Conservation (phyloP, 192 early-diverging fungal species). For the Coemansia sp. region DNA sequence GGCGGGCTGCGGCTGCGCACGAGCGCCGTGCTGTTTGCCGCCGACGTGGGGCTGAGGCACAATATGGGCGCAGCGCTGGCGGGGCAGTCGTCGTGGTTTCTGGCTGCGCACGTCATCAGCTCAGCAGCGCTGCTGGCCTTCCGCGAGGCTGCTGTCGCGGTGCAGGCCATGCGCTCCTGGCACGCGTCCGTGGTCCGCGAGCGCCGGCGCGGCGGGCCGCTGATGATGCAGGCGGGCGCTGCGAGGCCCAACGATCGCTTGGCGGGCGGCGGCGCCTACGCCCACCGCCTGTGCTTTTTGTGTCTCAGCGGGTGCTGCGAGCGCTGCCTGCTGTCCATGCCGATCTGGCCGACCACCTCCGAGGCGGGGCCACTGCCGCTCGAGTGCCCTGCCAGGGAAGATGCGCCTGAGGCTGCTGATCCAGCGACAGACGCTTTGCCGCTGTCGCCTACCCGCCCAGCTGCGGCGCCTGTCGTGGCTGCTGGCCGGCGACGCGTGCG, state of each 20-base stretch:
- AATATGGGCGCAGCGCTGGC: slow-evolving; percentile 7
- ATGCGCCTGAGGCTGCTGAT: background rate
- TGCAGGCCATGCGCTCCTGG: slow-evolving; percentile 50
- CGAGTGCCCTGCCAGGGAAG: background rate
- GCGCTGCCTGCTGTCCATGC: slow-evolving; percentile 51
- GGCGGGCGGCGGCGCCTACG: slow-evolving; percentile 12
- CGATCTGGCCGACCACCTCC: slow-evolving; percentile 45
- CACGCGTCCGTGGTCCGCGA: slow-evolving; percentile 42
- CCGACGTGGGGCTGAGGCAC: background rate
- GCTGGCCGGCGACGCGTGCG: slow-evolving; percentile 6
- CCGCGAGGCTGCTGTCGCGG: slow-evolving; percentile 33
- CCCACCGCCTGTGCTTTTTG: slow-evolving; percentile 51
- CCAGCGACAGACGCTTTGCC: background rate
- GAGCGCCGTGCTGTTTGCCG: background rate
- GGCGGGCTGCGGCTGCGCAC: background rate
- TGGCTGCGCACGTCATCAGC: slow-evolving; percentile 34
- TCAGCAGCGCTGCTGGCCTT: slow-evolving; percentile 20
- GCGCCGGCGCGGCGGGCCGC: slow-evolving; percentile 31
- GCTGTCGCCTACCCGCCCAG: background rate
- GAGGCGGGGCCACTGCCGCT: background rate
- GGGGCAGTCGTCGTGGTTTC: slow-evolving; percentile 7
- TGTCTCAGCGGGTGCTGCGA: slow-evolving; percentile 52
- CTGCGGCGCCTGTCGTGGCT: background rate
- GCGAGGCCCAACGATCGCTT: background rate
- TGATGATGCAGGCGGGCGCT: slow-evolving; percentile 4